A percentile compares a stretch with the other conserved stretches of the same genome.
phyloP scores from a whole-genome alignment of 2,329 filamentous ascomycete genomes.

The Piedraia hortae region DNA sequence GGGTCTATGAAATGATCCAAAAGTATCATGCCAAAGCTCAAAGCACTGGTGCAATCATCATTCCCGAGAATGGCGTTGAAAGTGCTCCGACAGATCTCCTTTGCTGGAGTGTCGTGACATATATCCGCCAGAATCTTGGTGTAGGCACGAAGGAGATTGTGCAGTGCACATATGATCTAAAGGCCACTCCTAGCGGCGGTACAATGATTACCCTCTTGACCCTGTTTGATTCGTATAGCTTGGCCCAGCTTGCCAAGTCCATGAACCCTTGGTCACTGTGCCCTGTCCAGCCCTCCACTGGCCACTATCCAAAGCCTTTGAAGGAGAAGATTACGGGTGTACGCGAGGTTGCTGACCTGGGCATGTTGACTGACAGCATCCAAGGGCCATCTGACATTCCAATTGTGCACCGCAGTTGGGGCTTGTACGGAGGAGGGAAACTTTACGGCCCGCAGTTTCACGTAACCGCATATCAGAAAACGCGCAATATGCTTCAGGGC shows the following conservation, averaged over 20 bases:
- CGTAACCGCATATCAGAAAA: slow-evolving; percentile 28
- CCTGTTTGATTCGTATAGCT: slow-evolving; percentile 21
- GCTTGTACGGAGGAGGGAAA: slow-evolving; percentile 22
- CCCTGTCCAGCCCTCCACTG: slow-evolving; percentile 15
- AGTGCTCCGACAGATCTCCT: slow-evolving; percentile 31
- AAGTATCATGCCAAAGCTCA: slow-evolving; percentile 33
- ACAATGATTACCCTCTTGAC: slow-evolving; percentile 37
- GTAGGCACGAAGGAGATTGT: slow-evolving; percentile 24
- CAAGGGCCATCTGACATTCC: slow-evolving; percentile 25
- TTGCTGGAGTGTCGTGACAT: slow-evolving; percentile 24
- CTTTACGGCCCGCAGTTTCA: slow-evolving; percentile 30
- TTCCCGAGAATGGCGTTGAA: slow-evolving; percentile 32
- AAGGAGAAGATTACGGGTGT: slow-evolving; percentile 22
- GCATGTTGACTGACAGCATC: slow-evolving; percentile 27
- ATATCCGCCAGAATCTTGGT: slow-evolving; percentile 24
- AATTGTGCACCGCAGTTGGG: slow-evolving; percentile 32
- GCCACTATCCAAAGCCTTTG: slow-evolving; percentile 10
- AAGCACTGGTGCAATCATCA: slow-evolving; percentile 31
- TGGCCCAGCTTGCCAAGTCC: slow-evolving; percentile 20
- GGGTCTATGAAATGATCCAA: slow-evolving; percentile 32
- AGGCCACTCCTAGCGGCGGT: slow-evolving; percentile 27
- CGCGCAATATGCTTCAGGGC: slow-evolving; percentile 22
- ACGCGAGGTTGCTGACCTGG: slow-evolving; percentile 25
- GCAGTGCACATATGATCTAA: slow-evolving; percentile 25
- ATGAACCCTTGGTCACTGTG: slow-evolving; percentile 25